Conservation (phyloP, 2,329 filamentous ascomycete genomes). For the Ceratocystis alfenasii region DNA sequence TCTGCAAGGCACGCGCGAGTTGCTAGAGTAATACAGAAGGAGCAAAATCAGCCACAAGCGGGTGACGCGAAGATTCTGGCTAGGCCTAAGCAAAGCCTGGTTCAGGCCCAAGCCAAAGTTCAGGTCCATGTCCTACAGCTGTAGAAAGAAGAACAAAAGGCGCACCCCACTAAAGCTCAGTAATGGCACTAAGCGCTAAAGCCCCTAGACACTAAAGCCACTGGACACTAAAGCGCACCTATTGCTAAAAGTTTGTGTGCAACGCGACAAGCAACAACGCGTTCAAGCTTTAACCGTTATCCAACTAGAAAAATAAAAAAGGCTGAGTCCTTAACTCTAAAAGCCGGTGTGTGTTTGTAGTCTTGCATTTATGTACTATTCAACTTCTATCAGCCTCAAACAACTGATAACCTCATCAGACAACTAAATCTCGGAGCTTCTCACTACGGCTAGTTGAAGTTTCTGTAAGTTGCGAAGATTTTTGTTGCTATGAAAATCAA, state of each 20-base stretch:
- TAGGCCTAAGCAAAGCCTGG: neutral
- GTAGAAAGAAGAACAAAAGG: neutral
- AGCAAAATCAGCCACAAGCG: constrained; percentile 3
- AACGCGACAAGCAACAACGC: neutral
- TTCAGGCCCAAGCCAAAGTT: neutral
- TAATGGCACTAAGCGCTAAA: too few species aligned
- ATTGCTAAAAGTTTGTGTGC: neutral
- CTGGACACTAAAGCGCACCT: neutral
- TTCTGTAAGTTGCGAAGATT: neutral
- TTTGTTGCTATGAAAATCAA: neutral
- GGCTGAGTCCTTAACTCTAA: too few species aligned
- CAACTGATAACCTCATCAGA: too few species aligned
- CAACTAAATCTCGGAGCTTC: too few species aligned
- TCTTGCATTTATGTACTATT: too few species aligned
- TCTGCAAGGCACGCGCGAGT: constrained; percentile 7
- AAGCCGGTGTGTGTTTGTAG: too few species aligned
- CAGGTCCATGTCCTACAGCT: neutral
- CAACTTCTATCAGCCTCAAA: too few species aligned
- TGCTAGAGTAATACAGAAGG: constrained; percentile 10
- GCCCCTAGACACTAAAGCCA: too few species aligned
- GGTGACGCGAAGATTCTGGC: constrained; percentile 8
- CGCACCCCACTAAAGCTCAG: too few species aligned
- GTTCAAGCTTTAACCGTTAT: neutral
- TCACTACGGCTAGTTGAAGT: too few species aligned
- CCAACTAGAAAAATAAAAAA: neutral